Conservation (phyloP, 139 green algal species). For the Auxenochlorella protothecoides region DNA sequence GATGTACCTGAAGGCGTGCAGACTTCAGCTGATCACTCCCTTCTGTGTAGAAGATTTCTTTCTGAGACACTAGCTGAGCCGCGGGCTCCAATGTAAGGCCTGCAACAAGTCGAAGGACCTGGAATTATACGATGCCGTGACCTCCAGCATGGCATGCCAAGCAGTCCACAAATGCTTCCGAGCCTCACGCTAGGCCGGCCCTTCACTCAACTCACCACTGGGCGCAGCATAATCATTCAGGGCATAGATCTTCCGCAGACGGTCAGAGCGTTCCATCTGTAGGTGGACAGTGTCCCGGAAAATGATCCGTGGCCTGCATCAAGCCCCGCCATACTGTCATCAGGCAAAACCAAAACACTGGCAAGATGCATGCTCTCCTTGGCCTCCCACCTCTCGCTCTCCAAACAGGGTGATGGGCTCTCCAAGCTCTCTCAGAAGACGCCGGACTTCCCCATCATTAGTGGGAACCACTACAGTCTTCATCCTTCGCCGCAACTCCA, state of each 20-base stretch:
- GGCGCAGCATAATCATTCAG: too few relatives aligned
- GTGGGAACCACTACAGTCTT: constrained; percentile 61
- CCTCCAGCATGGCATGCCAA: too few relatives aligned
- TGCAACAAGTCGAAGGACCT: too few relatives aligned
- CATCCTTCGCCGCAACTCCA: constrained; percentile 62
- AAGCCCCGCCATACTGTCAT: too few relatives aligned
- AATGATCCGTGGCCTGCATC: too few relatives aligned
- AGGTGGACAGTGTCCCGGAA: background rate
- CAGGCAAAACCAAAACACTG: too few relatives aligned
- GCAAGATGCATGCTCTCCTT: too few relatives aligned
- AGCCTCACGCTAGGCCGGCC: too few relatives aligned
- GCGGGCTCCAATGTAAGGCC: too few relatives aligned
- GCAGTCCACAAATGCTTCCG: too few relatives aligned
- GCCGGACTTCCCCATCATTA: constrained; percentile 54
- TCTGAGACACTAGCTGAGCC: background rate
- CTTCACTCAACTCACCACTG: too few relatives aligned
- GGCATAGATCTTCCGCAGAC: constrained; percentile 53
- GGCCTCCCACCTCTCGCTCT: constrained; percentile 61
- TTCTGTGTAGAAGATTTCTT: constrained; percentile 93
- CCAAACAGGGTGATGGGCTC: constrained; percentile 95
- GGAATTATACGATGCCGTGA: too few relatives aligned
- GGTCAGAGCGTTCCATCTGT: constrained; percentile 80
- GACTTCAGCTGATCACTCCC: constrained; percentile 45
- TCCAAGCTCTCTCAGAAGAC: constrained; percentile 61
- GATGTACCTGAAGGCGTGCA: constrained; percentile 22